Base-by-base conservation (phyloP, 176 grass and related monocot genomes). In the Sorghum bicolor region DNA sequence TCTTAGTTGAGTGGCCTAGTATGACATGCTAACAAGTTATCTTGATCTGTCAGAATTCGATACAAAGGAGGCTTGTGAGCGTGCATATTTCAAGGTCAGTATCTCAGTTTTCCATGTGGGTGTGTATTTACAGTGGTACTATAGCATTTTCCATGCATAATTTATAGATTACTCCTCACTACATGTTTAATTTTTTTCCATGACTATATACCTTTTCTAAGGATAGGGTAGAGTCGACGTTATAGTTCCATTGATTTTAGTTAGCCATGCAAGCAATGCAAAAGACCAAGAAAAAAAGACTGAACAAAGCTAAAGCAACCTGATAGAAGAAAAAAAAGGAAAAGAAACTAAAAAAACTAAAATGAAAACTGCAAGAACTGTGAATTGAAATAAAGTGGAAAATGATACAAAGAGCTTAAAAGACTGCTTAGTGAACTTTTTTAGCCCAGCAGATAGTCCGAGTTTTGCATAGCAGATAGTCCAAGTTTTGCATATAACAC, bases 61-160 rank as follows among this genome's bases (percentile, higher is more conserved):
- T 77, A 70, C 78, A 63, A 87, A 95, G 67, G 91, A 94, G 78
- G 93, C 91, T 80, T 98, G 91, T 72, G 96, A 95, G 72, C 84
- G 87, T 75, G 96, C 96, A 80, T 98, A 87, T 84, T 95, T 92
- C 85, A 98, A 98, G 93, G 96, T 86, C 62, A 89, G 85, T 83
- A 72, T 17, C 76, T n/a, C 63, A 73, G 2, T 52, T 64, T 90
- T n/a, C 68, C 68, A 31, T 75, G 57, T 58, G 15, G 72, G 2
- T 33, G 41, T 38, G 50, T 67, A 5, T 61, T 43, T 80, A 37
- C 15, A 75, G 29, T 61, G 9, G 5, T 70, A 65, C 29, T 52
- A 19, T 80, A 48, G 10, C 0, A 15, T 77, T 74, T 53, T 22
- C 17, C 36, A 60, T 24, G 63, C 71, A 67, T 52, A 62, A 19